Percentiles rank a stretch among this genome's conserved stretches.
Conservation (phyloP, 257 asterid genomes). For the Misopates orontium region DNA sequence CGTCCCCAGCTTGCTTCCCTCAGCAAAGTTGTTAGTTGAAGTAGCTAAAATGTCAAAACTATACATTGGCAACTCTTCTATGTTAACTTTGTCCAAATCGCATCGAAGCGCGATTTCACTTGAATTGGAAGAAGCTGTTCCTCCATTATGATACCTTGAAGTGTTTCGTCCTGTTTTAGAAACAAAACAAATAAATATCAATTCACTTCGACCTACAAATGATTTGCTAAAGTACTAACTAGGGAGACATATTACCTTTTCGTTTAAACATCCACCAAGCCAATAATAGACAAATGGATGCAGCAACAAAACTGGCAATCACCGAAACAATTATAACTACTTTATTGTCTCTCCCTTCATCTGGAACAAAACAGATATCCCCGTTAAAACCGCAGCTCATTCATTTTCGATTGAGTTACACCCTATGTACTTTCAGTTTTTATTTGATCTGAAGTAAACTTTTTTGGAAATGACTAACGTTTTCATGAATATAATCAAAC, state of each 20-base stretch:
- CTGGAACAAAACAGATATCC: neutral
- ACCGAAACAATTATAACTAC: slow-evolving; percentile 1
- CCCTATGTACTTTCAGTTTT: too few relatives aligned
- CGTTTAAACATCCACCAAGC: slow-evolving; percentile 6
- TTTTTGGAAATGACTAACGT: too few relatives aligned
- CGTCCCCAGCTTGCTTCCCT: slow-evolving; percentile 36
- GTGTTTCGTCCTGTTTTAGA: too few relatives aligned
- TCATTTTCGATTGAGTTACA: too few relatives aligned
- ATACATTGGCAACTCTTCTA: slow-evolving; percentile 41
- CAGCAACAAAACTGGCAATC: neutral
- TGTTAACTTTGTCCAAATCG: slow-evolving; percentile 12
- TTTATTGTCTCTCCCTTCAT: neutral
- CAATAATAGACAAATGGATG: neutral
- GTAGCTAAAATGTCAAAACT: slow-evolving; percentile 29
- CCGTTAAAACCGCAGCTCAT: neutral
- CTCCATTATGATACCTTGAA: too few relatives aligned
- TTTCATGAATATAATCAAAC: neutral
- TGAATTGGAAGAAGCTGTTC: neutral
- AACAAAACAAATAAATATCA: neutral
- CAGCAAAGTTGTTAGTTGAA: slow-evolving; percentile 36
- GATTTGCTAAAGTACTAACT: too few relatives aligned
- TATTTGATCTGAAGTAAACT: too few relatives aligned
- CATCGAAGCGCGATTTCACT: neutral
- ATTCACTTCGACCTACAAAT: too few relatives aligned
- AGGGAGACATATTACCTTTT: neutral